A percentile compares a stretch with the other conserved stretches of the same genome.
Evolutionary conservation across 176 grass and related monocot species (phyloP).

Genomic region (Hyparrhenia diplandra): DNA sequence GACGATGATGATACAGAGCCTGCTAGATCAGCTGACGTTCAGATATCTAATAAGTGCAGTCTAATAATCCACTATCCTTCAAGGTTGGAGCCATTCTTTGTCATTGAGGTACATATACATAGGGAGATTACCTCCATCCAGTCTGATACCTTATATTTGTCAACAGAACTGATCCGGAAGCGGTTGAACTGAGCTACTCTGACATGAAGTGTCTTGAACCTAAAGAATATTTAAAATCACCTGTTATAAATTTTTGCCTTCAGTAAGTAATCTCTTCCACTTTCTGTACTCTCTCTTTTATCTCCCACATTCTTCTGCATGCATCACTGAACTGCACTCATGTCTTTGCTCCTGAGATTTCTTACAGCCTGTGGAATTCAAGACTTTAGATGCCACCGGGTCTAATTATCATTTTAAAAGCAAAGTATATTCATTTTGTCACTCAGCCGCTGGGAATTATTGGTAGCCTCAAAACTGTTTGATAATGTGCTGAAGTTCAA

Average conservation of each 20-base stretch:
- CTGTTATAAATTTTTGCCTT: conserved; percentile 55
- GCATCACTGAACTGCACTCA: conserved; percentile 9
- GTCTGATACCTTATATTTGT: conserved; percentile 30
- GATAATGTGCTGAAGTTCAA: background rate
- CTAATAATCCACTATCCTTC: conserved; percentile 49
- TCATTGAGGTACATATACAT: conserved; percentile 9
- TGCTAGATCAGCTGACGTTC: conserved; percentile 14
- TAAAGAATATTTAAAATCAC: conserved; percentile 45
- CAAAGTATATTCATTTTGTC: background rate
- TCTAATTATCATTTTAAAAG: background rate
- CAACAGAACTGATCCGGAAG: conserved; percentile 37
- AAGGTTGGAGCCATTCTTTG: conserved; percentile 25
- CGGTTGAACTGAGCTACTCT: conserved; percentile 31
- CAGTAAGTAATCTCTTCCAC: conserved; percentile 36
- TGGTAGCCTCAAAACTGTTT: background rate
- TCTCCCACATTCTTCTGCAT: conserved; percentile 10
- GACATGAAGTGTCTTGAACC: conserved; percentile 53
- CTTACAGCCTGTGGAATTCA: background rate
- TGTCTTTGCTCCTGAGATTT: background rate
- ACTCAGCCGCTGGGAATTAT: background rate
- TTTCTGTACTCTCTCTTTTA: background rate
- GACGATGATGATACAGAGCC: conserved; percentile 36
- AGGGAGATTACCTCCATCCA: background rate
- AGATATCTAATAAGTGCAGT: conserved; percentile 26
- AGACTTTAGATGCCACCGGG: background rate